Conservation (phyloP, 345 rosid species). For the Brassica carinata region DNA sequence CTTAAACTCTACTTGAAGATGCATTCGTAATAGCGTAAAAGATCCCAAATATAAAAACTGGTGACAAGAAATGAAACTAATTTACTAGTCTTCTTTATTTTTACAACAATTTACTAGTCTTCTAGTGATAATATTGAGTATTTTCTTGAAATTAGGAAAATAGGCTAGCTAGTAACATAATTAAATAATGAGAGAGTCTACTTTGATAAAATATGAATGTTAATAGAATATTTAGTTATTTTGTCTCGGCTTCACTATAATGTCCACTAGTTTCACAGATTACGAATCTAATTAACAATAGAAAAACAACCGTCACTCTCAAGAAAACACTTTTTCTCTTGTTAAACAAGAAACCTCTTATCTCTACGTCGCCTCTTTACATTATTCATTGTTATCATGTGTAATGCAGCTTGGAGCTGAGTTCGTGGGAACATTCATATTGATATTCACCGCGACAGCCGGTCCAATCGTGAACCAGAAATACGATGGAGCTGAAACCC, state of each 20-base stretch:
- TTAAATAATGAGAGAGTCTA: not conserved
- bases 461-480: constrained; percentile 95
- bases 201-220: not conserved
- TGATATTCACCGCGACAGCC: constrained; percentile 88
- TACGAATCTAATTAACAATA: no score
- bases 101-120: no score
- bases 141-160: no score
- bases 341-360: constrained; percentile 13
- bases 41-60: no score
- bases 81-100: no score
- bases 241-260: not conserved
- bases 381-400: not conserved
- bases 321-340: not conserved
- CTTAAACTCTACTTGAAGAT: not conserved
- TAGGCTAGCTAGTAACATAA: not conserved
- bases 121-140: no score
- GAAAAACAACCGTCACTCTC: not conserved
- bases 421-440: constrained; percentile 93
- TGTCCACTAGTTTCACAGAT: not conserved
- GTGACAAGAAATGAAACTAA: no score
- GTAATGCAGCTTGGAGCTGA: constrained; percentile 81
- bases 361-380: not conserved
- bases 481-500: constrained; percentile 69
- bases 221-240: not conserved
- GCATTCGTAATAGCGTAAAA: not conserved